These are phyloP conservation scores for Heterobasidion parviporum DNA, from an alignment of 1,284 basidiomycete genomes.

Conservation along the genomic window DNA sequence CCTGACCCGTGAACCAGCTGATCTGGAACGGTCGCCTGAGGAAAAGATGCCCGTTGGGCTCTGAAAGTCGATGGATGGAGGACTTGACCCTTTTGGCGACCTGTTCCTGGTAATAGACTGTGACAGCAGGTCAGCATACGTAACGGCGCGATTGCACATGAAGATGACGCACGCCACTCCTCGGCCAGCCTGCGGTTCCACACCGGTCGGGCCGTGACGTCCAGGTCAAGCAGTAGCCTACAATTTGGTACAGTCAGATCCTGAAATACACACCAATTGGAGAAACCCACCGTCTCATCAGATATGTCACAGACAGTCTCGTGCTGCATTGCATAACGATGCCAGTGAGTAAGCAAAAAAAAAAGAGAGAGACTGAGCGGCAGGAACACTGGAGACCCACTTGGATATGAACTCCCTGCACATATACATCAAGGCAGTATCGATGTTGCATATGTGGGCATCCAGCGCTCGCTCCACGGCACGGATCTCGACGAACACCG, in stretches of 20 bases:
- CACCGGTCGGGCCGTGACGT: constrained; percentile 26
- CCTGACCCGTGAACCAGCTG: constrained; percentile 63
- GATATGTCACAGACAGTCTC: constrained; percentile 57
- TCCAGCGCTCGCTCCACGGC: constrained; percentile 58
- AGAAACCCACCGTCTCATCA: constrained; percentile 51
- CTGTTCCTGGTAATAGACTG: constrained; percentile 57
- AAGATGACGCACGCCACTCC: constrained; percentile 62
- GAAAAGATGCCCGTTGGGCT: constrained; percentile 41
- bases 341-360: not conserved
- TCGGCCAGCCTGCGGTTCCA: constrained; percentile 62
- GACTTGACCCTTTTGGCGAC: constrained; percentile 47
- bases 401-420: constrained; percentile 67
- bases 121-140: too few species aligned
- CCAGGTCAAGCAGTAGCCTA: constrained; percentile 26
- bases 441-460: constrained; percentile 58
- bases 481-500: constrained; percentile 53
- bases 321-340: constrained; percentile 32
- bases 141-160: not conserved
- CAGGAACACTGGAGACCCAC: constrained; percentile 33
- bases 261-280: constrained; percentile 11
- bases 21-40: constrained; percentile 61
- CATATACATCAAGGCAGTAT: constrained; percentile 57
- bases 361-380: not conserved
- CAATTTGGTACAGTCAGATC: constrained; percentile 9
- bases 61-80: constrained; percentile 38